Evolutionary conservation across 306 rosid species (phyloP).

Genomic region (Dryas alaskensis): DNA sequence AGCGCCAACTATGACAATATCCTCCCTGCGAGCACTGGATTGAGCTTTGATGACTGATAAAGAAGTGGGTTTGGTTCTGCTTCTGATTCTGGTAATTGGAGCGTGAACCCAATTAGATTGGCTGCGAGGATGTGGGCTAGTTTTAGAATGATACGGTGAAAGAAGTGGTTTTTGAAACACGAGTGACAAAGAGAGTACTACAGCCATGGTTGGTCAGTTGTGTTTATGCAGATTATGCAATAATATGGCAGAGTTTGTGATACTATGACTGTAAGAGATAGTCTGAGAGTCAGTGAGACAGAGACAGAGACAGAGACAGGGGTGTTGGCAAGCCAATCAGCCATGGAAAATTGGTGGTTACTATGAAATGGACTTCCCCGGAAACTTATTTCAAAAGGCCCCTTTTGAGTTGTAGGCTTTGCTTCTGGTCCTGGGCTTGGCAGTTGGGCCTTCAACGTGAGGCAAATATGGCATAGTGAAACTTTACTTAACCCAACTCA

Average conservation of each 20-base stretch:
- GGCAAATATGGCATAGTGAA: too few relatives aligned
- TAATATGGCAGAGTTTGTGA: neutral
- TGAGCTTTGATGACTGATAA: constrained; percentile 35
- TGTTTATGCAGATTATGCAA: too few relatives aligned
- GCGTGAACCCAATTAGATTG: constrained; percentile 13
- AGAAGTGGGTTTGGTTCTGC: constrained; percentile 25
- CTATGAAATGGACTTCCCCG: constrained; percentile 9
- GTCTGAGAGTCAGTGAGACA: neutral
- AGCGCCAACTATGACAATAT: constrained; percentile 63
- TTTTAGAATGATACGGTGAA: constrained; percentile 24
- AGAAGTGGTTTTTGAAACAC: constrained; percentile 28
- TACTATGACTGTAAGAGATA: neutral
- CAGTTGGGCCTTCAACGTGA: neutral
- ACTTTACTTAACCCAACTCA: too few relatives aligned
- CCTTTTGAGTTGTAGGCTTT: neutral
- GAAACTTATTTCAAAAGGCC: neutral
- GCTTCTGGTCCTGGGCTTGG: neutral
- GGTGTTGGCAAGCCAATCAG: constrained; percentile 4
- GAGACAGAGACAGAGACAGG: neutral
- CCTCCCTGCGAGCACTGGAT: constrained; percentile 40
- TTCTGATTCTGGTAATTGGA: constrained; percentile 22
- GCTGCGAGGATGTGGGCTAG: constrained; percentile 8
- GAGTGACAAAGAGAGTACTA: constrained; percentile 28
- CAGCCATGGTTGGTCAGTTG: constrained; percentile 39
- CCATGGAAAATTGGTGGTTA: constrained; percentile 34